Evolutionary conservation across 352 stramenopile genomes (phyloP), one percentile per base, ranked within the genome.

Genomic region (Phytophthora sp.): DNA sequence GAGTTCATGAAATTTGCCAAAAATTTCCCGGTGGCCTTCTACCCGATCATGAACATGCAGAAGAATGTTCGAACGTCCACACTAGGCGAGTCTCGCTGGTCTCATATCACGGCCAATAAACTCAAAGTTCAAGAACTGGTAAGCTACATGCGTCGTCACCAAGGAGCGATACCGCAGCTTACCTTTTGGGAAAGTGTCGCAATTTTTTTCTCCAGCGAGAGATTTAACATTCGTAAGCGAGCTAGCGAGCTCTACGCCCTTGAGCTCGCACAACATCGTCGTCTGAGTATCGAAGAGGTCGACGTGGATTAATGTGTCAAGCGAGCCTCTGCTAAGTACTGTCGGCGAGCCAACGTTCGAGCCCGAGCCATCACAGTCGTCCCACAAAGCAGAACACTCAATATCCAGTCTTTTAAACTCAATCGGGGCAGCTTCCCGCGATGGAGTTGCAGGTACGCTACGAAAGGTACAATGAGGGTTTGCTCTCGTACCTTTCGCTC

Each of bases 11-110:
- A 73, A 46, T 81, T 86, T 50, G 73, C 78, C 9, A 70, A 74
- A 29, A 71, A 72, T 35, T 84, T 84, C 44, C 78, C 73, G 1
- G 76, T 84, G 21, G 78, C 78, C 1, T 84, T 86, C 33, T 86
- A 74, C 39, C 76, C 78, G 33, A 84, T 86, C 53, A 54, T 83
- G 47, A 84, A 86, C 52, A 82, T 83, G 74, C 78, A 86, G 51
- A 82, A 78, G 42, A 86, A 86, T 50, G 63, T 86, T 2, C 73
- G 78, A 11, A 52, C 57, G 2, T 52, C 73, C 13, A 86, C 78
- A 4, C 41, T 86, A 9, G 76, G 78, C 4, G 73, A 83, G 36
- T 56, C 63, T 9, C 75, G 67, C 24, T 86, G 77, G 77, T 74
- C 75, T 15, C 69, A 55, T 4, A 55, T 80, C 29, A 84, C 80